These are phyloP conservation scores for Castanopsis chinensis DNA, from an alignment of 306 rosid species.

Conservation along the genomic window DNA sequence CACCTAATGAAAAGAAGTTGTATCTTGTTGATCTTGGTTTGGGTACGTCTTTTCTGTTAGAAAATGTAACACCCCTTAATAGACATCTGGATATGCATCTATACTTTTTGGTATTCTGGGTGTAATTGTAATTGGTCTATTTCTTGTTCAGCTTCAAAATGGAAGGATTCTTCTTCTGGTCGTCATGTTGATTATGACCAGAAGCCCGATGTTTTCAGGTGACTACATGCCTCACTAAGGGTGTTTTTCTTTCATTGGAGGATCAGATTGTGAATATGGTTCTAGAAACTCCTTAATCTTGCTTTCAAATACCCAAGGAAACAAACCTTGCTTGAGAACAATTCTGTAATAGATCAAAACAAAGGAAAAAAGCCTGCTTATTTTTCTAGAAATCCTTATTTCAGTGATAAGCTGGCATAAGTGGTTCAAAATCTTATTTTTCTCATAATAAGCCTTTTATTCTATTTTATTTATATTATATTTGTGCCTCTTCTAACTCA, in stretches of 20 bases:
- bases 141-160: constrained; percentile 68
- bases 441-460: background rate
- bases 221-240: constrained; percentile 8
- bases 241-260: background rate
- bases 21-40: constrained; percentile 93
- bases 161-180: constrained; percentile 82
- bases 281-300: background rate
- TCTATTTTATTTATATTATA: background rate
- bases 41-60: constrained; percentile 43
- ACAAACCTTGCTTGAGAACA: background rate
- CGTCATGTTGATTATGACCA: constrained; percentile 93
- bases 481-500: background rate
- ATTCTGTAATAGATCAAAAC: background rate
- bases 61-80: background rate
- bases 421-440: background rate
- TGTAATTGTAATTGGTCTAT: background rate
- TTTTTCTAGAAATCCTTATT: background rate
- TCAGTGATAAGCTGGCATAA: background rate
- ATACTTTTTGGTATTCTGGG: background rate
- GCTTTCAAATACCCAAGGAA: background rate
- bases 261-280: constrained; percentile 4
- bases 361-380: background rate
- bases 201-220: constrained; percentile 95
- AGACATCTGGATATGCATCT: constrained; percentile 1
- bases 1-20: constrained; percentile 85